Conservation (phyloP, 2,329 filamentous ascomycete genomes). For the Phaeosphaeria sp. region DNA sequence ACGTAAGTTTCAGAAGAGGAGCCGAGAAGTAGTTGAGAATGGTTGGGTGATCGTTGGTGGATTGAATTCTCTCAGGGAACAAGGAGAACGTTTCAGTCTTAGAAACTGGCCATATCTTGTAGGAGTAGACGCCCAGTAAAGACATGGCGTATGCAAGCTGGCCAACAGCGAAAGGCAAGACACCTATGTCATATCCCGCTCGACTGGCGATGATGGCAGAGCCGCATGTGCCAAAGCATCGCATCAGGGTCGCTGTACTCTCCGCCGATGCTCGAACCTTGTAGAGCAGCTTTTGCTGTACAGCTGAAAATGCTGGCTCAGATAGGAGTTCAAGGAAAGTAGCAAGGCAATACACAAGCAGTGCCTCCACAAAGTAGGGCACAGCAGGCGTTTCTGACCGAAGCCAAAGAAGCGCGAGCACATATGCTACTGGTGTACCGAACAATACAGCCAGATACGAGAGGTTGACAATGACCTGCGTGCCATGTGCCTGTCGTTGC, state of each 20-base stretch:
- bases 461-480: constrained; percentile 85
- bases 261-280: constrained; percentile 83
- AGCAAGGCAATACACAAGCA: constrained; percentile 63
- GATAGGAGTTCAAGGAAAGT: constrained; percentile 77
- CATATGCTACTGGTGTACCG: constrained; percentile 68
- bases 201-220: constrained; percentile 70
- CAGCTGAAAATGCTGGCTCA: constrained; percentile 88
- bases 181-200: constrained; percentile 66
- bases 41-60: constrained; percentile 36
- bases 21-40: constrained; percentile 64
- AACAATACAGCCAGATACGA: constrained; percentile 79
- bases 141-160: constrained; percentile 77
- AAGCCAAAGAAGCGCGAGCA: constrained; percentile 73
- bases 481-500: constrained; percentile 70
- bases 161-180: constrained; percentile 87
- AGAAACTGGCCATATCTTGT: constrained; percentile 66
- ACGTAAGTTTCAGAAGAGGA: constrained; percentile 73
- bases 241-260: constrained; percentile 77
- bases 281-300: constrained; percentile 82
- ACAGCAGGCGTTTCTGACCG: constrained; percentile 60
- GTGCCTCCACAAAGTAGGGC: constrained; percentile 67
- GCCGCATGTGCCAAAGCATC: constrained; percentile 77
- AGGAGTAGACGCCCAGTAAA: constrained; percentile 73
- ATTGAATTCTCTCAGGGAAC: constrained; percentile 55
- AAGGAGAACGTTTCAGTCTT: constrained; percentile 72